Conservation (phyloP, 768 basidiomycete genomes). For the Pholiota conissans region DNA sequence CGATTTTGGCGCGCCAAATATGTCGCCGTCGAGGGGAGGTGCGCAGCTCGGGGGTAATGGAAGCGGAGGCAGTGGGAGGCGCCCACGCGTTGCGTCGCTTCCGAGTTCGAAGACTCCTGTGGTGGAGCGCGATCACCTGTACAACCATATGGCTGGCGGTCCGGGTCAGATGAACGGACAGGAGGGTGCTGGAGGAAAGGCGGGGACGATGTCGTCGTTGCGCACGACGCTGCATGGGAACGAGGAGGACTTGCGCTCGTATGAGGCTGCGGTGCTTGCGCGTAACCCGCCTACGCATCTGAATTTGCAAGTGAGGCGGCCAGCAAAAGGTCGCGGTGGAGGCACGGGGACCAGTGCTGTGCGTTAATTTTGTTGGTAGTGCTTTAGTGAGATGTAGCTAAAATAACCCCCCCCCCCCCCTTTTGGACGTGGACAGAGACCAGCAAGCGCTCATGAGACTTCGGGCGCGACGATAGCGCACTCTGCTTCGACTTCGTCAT, state of each 20-base stretch:
- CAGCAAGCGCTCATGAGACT: constrained; percentile 14
- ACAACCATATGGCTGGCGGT: constrained; percentile 10
- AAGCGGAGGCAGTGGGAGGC: not conserved
- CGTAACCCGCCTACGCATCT: constrained; percentile 60
- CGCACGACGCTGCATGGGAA: constrained; percentile 40
- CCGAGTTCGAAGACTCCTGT: constrained; percentile 71
- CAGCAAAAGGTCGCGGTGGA: constrained; percentile 7
- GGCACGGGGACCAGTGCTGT: constrained; percentile 1
- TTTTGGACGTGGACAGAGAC: not conserved
- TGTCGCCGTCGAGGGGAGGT: not conserved
- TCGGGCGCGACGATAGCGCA: constrained; percentile 10
- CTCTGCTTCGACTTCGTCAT: constrained; percentile 39
- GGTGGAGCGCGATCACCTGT: constrained; percentile 26
- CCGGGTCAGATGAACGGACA: constrained; percentile 15
- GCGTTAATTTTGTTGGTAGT: constrained; percentile 1
- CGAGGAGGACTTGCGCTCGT: constrained; percentile 65
- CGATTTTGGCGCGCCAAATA: not conserved
- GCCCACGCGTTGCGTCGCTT: constrained; percentile 60
- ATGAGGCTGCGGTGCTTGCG: constrained; percentile 76
- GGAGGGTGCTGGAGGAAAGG: constrained; percentile 14
- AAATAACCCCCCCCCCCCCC: no score
- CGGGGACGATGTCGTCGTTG: constrained; percentile 31
- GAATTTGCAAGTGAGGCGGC: constrained; percentile 50
- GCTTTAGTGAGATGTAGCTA: not conserved
- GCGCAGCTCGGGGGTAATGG: not conserved